Base-by-base conservation (phyloP, 345 rosid genomes). In the Salix dunnii region DNA sequence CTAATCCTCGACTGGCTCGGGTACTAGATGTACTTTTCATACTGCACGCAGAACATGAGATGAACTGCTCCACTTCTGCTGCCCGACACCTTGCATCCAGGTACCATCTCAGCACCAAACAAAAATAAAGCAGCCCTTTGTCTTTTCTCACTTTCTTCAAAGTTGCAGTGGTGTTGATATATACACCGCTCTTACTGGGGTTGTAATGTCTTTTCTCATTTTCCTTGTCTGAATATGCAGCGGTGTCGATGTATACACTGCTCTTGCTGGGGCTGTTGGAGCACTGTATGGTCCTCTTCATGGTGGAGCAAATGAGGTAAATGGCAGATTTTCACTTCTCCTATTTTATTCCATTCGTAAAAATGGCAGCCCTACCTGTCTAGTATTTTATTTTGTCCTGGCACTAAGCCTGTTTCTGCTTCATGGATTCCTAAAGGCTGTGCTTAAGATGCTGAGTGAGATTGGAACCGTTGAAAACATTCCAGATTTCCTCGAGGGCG, bases 261-360 rank as follows among this genome's bases (percentile, higher is more conserved):
- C 97, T 67, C 91, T 95, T 78, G 88, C 97, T 81, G 97, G 99
- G 84, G 97, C 98, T 77, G 97, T 92, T 79, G 97, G 97, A 73
- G 99, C 99, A 68, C 81, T 96, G 49, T 96, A 93, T 80, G 98
- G 99, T 73, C 98, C 98, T 72, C 98, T 96, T 83, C 99, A 96
- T 76, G 99, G 99, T 51, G 99, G 98, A 53, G 99, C 99, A 53
- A 93, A 96, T 79, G 99, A 96, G 97, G 99, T 88, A 77, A 55
- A 36, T 67, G 33, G n/a, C 61, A 72, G 58, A 65, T 58, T 68
- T 75, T 67, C 12, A 10, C 28, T 0, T 58, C 2, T 46, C 1
- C 7, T 78, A 68, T 33, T 69, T 61, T 35, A 35, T 42, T 30
- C 30, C 23, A 13, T 68, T 30, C 49, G 40, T 70, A 62, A 61